Percentiles rank a stretch among this genome's conserved stretches.
These are phyloP conservation scores for Bocquillonia castaneifolia DNA, from an alignment of 441 rosid genomes.

Conservation along the genomic window DNA sequence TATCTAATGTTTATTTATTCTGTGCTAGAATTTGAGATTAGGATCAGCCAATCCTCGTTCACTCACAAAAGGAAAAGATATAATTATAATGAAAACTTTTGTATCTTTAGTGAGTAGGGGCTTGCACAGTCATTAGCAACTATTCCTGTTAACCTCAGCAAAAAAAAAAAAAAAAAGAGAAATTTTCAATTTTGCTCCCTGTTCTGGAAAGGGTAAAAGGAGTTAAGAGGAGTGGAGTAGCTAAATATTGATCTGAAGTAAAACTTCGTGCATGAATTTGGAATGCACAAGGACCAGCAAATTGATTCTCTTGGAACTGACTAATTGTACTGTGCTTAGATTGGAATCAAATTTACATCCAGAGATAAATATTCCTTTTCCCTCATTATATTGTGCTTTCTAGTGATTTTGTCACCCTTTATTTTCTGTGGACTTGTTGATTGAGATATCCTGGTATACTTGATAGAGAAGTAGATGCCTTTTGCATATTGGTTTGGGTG, in stretches of 20 bases:
- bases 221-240: neutral
- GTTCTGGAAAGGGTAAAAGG: neutral
- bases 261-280: neutral
- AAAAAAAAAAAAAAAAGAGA: neutral
- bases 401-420: neutral
- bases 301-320: conserved; percentile 6
- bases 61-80: conserved; percentile 21
- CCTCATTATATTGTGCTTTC: neutral
- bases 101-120: conserved; percentile 16
- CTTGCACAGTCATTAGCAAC: conserved; percentile 12
- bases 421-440: neutral
- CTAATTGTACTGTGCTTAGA: neutral
- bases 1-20: conserved; percentile 15
- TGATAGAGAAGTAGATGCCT: neutral
- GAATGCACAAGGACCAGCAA: neutral
- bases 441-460: neutral
- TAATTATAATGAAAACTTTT: conserved; percentile 14
- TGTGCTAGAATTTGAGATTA: conserved; percentile 22
- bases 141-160: neutral
- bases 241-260: neutral
- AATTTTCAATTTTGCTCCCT: neutral
- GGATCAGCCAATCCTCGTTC: conserved; percentile 28
- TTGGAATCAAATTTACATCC: conserved; percentile 6
- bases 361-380: neutral
- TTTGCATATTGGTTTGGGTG: neutral